phyloP scores from a whole-genome alignment of 2,329 filamentous ascomycete genomes.

The Pseudogymnoascus destructans region DNA sequence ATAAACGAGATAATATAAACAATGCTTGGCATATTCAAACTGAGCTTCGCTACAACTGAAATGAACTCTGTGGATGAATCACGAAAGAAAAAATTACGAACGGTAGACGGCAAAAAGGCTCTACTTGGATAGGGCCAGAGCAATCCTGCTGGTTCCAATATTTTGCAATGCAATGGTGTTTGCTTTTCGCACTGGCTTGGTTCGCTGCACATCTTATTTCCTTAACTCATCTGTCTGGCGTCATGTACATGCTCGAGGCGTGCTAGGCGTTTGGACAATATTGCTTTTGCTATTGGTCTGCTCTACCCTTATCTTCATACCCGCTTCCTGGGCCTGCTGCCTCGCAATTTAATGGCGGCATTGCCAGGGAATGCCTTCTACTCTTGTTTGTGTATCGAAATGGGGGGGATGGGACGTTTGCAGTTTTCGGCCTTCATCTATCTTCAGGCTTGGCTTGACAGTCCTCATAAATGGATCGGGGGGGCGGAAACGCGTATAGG shows the following conservation, averaged over 20 bases:
- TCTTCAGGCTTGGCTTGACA: slow-evolving; percentile 6
- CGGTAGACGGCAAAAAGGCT: slow-evolving; percentile 7
- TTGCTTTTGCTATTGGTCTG: slow-evolving; percentile 9
- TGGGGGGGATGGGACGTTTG: slow-evolving; percentile 6
- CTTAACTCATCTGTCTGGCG: slow-evolving; percentile 6
- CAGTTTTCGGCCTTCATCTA: slow-evolving; percentile 7
- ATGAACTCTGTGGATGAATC: slow-evolving; percentile 9
- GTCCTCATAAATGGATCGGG: slow-evolving; percentile 6
- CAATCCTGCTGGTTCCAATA: slow-evolving; percentile 4
- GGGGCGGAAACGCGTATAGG: too few species aligned
- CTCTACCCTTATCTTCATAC: slow-evolving; percentile 9
- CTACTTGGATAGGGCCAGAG: not conserved
- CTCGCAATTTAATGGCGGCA: slow-evolving; percentile 7
- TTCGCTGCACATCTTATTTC: not conserved
- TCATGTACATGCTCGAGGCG: slow-evolving; percentile 8
- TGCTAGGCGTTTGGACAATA: slow-evolving; percentile 8
- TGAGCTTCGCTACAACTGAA: slow-evolving; percentile 8
- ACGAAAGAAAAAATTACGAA: slow-evolving; percentile 10
- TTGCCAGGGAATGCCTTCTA: slow-evolving; percentile 7
- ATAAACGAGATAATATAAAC: slow-evolving; percentile 14
- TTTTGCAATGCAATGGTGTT: slow-evolving; percentile 7
- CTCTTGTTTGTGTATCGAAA: slow-evolving; percentile 8
- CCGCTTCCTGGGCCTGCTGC: slow-evolving; percentile 6
- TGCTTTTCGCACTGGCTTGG: not conserved
- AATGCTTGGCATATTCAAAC: slow-evolving; percentile 9